Percentiles rank a stretch among this genome's conserved stretches.
These are phyloP conservation scores for Citrus mangshanensis DNA, from an alignment of 345 rosid genomes.

Conservation along the genomic window DNA sequence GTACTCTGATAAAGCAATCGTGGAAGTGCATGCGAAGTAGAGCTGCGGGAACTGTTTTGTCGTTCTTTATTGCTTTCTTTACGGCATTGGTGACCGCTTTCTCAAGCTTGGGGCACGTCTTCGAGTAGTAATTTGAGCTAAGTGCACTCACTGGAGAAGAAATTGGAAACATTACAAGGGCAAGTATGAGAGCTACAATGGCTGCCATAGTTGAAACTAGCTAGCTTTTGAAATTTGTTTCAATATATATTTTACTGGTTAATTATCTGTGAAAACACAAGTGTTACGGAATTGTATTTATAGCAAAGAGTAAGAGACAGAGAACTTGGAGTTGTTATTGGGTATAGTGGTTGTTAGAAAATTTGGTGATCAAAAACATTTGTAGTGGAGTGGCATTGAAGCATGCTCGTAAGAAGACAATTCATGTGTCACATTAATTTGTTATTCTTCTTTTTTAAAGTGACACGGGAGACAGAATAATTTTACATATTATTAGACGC, in stretches of 20 bases:
- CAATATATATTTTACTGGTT: neutral
- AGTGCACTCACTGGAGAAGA: constrained; percentile 40
- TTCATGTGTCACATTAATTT: constrained; percentile 10
- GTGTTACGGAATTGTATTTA: constrained; percentile 18
- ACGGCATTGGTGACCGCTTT: constrained; percentile 46
- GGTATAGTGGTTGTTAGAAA: constrained; percentile 45
- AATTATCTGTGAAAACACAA: neutral
- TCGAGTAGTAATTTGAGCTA: constrained; percentile 55
- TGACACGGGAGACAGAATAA: neutral
- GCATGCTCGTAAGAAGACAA: constrained; percentile 14
- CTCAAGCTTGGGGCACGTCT: constrained; percentile 62
- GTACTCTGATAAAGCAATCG: constrained; percentile 76
- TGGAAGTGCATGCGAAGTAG: constrained; percentile 90
- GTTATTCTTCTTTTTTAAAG: neutral
- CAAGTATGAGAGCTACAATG: constrained; percentile 17
- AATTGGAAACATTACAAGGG: constrained; percentile 20
- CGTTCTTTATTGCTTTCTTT: constrained; percentile 58
- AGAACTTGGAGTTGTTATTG: constrained; percentile 40
- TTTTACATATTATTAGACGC: neutral
- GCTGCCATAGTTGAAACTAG: constrained; percentile 21
- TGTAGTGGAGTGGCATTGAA: constrained; percentile 31
- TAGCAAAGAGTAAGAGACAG: neutral
- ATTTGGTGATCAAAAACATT: constrained; percentile 55
- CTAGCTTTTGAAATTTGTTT: neutral
- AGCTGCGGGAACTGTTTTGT: constrained; percentile 77